These are phyloP conservation scores for Pseudovirgaria hyperparasitica DNA, from an alignment of 2,329 filamentous ascomycete species.

Conservation along the genomic window DNA sequence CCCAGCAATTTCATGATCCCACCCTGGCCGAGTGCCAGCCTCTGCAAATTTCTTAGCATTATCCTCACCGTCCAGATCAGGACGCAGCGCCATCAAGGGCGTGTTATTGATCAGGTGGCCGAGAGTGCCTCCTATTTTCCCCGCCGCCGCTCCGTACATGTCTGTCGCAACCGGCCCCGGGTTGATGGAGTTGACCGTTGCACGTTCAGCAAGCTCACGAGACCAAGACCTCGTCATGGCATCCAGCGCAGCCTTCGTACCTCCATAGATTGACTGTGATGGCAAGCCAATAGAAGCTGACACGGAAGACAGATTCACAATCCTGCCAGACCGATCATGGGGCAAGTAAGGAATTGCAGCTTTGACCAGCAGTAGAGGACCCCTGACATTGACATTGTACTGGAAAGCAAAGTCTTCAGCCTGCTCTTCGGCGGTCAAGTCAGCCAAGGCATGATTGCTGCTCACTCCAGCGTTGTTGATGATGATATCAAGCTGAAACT, in stretches of 20 bases:
- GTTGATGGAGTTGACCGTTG: slow-evolving; percentile 54
- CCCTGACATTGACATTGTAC: slow-evolving; percentile 72
- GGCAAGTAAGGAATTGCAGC: slow-evolving; percentile 59
- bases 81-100: slow-evolving; percentile 49
- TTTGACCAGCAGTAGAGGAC: slow-evolving; percentile 66
- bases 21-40: slow-evolving; percentile 44
- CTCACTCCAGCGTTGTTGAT: slow-evolving; percentile 73
- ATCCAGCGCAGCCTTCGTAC: slow-evolving; percentile 54
- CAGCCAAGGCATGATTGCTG: slow-evolving; percentile 46
- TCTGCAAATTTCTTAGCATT: no score
- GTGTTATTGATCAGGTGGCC: slow-evolving; percentile 49
- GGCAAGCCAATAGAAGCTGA: slow-evolving; percentile 44
- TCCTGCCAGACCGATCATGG: slow-evolving; percentile 50
- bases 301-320: slow-evolving; percentile 50
- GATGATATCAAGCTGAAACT: slow-evolving; percentile 66
- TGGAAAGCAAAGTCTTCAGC: slow-evolving; percentile 54
- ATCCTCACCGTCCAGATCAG: slow-evolving; percentile 48
- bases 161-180: slow-evolving; percentile 53
- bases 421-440: slow-evolving; percentile 41
- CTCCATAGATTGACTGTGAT: slow-evolving; percentile 49
- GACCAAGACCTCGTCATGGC: slow-evolving; percentile 59
- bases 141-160: slow-evolving; percentile 48
- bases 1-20: slow-evolving; percentile 59
- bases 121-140: slow-evolving; percentile 46
- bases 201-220: slow-evolving; percentile 46